A percentile compares a stretch with the other conserved stretches of the same genome.
Evolutionary conservation across 495 filamentous ascomycete genomes (phyloP).

Genomic region (Baudoinia panamericana): DNA sequence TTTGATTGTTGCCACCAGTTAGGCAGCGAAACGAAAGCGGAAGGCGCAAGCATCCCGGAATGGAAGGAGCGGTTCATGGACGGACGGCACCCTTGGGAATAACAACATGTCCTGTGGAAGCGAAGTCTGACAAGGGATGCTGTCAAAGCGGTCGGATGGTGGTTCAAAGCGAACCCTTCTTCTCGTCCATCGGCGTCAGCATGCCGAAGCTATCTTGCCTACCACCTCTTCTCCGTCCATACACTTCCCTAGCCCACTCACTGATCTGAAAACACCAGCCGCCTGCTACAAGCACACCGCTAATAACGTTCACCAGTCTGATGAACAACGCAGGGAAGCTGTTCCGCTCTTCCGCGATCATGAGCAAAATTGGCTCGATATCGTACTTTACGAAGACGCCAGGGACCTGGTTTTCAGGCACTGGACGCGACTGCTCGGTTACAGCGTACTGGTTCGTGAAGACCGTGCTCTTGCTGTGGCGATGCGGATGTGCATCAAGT

Average conservation of each 20-base stretch:
- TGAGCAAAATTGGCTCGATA: slow-evolving; percentile 87
- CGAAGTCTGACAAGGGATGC: too few species aligned
- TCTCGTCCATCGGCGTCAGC: slow-evolving; percentile 9
- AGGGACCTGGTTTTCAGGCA: slow-evolving; percentile 61
- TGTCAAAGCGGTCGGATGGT: not conserved
- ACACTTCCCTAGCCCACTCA: slow-evolving; percentile 40
- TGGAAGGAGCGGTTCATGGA: slow-evolving; percentile 1
- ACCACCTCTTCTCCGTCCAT: slow-evolving; percentile 20
- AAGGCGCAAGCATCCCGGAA: not conserved
- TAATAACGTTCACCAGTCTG: slow-evolving; percentile 55
- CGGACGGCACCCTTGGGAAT: too few species aligned
- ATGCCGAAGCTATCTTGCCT: slow-evolving; percentile 10
- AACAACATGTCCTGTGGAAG: too few species aligned
- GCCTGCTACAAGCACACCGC: slow-evolving; percentile 48
- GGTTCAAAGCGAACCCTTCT: slow-evolving; percentile 5
- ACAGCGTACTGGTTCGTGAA: slow-evolving; percentile 97
- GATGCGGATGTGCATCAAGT: slow-evolving; percentile 21
- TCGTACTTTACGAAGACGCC: slow-evolving; percentile 99
- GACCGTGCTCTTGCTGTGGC: slow-evolving; percentile 40
- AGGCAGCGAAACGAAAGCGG: too few species aligned
- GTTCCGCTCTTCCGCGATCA: slow-evolving; percentile 68
- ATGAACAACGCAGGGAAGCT: slow-evolving; percentile 61
- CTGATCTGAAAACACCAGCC: slow-evolving; percentile 50
- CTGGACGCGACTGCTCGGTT: slow-evolving; percentile 59
- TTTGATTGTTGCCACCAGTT: too few species aligned